Evolutionary conservation across 2,329 filamentous ascomycete species (phyloP), one percentile per base, ranked within the genome.

Genomic region (Lasiodiplodia citricola): DNA sequence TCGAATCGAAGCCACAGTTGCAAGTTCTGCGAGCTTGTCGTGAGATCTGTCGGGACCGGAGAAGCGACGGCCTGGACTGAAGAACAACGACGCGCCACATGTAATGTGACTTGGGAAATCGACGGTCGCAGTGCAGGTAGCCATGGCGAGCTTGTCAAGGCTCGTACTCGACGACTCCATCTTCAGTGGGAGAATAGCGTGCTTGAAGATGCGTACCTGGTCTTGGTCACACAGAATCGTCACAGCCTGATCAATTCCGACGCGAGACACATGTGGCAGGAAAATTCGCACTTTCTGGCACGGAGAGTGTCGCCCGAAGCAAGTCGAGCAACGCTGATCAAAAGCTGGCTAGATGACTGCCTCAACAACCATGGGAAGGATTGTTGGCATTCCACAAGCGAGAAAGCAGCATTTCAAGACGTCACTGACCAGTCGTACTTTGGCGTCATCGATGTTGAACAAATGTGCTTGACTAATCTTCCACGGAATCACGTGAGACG

Each of bases 71-170:
- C 13, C 18, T 35, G 5, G 21, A 35, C n/a, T 14, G 41, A 31
- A 11, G 25, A 55, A 10, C 35, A 35, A 52, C 2, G 8, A 13
- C 21, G 52, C 25, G 25, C 62, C 2, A 51, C 16, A 5, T 70
- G 69, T 51, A 65, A n/a, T 54, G 18, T 67, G 18, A 69, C 60
- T n/a, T 69, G 68, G 70, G 67, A 70, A 38, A 47, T 70, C 6
- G 70, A 69, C 23, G 70, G 67, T 7, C 55, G 70, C 23, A 66
- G 47, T 11, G 47, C 65, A 2, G n/a, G 60, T 7, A 23, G 10
- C 11, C 16, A 64, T 23, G 11, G n/a, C 3, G 21, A 14, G 38
- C 6, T 11, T 4, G 64, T 44, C 37, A 52, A 56, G 14, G 25
- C 62, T 18, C 68, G 68, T 14, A 70, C 70, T 3, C 50, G 70